phyloP scores from a whole-genome alignment of 352 stramenopile species.

The Pythium sp. region DNA sequence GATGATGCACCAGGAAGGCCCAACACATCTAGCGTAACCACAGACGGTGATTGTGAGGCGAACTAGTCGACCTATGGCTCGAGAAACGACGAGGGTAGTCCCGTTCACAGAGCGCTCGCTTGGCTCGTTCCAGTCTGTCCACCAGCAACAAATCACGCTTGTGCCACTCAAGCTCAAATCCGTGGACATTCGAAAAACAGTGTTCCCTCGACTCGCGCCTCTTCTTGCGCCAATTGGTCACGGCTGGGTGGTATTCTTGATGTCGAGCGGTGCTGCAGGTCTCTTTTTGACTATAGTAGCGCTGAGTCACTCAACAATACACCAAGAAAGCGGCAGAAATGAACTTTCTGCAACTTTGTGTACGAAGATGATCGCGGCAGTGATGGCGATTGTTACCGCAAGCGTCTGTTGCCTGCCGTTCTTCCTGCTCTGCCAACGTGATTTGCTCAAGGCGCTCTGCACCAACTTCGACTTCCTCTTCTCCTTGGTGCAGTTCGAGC shows the following conservation, averaged over 20 bases:
- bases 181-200: constrained; percentile 21
- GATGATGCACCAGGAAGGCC: not conserved
- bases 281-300: constrained; percentile 14
- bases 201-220: constrained; percentile 14
- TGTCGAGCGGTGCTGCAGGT: constrained; percentile 17
- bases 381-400: constrained; percentile 15
- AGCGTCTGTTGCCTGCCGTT: constrained; percentile 12
- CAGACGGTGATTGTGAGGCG: constrained; percentile 20
- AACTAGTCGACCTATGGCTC: not conserved
- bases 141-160: constrained; percentile 32
- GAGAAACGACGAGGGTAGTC: not conserved
- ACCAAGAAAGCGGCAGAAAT: not conserved
- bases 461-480: constrained; percentile 29
- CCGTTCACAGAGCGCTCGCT: not conserved
- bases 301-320: constrained; percentile 9
- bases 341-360: constrained; percentile 17
- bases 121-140: not conserved
- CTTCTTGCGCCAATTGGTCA: constrained; percentile 13
- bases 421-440: constrained; percentile 19
- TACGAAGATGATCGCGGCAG: constrained; percentile 20
- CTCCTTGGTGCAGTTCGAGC: constrained; percentile 20
- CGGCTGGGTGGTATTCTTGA: constrained; percentile 5
- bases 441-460: constrained; percentile 21
- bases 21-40: not conserved
- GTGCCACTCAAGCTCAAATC: constrained; percentile 26